Evolutionary conservation across 306 rosid species (phyloP).

Genomic region (Acacia confusa): DNA sequence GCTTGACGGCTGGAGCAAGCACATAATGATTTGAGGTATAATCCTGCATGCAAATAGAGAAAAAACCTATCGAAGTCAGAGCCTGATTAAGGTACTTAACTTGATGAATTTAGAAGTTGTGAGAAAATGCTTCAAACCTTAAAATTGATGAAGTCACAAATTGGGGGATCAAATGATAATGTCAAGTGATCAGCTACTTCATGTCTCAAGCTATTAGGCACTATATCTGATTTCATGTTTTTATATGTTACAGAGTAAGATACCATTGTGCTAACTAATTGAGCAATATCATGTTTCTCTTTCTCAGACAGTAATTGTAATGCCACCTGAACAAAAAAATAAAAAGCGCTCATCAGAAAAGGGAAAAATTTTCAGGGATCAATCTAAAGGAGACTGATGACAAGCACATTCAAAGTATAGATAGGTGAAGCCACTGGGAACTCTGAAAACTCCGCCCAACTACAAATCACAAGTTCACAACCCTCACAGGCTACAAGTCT

Average conservation of each 20-base stretch:
- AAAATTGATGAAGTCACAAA: constrained; percentile 62
- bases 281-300: constrained; percentile 74
- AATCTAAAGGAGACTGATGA: background rate
- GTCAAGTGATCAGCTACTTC: constrained; percentile 53
- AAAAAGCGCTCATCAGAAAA: constrained; percentile 37
- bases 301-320: constrained; percentile 68
- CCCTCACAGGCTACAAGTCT: constrained; percentile 11
- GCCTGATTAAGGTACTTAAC: constrained; percentile 14
- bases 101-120: constrained; percentile 12
- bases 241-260: constrained; percentile 72
- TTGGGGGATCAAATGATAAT: constrained; percentile 75
- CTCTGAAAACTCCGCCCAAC: constrained; percentile 20
- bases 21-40: constrained; percentile 61
- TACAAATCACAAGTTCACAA: constrained; percentile 8
- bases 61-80: constrained; percentile 24
- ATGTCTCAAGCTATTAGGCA: constrained; percentile 42
- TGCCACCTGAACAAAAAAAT: constrained; percentile 59
- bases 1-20: constrained; percentile 81
- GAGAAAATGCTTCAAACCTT: constrained; percentile 61
- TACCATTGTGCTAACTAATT: constrained; percentile 79
- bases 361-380: background rate
- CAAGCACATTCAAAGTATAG: background rate
- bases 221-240: constrained; percentile 50
- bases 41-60: constrained; percentile 53
- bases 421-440: constrained; percentile 19